Conservation (phyloP, 2,329 filamentous ascomycete species). For the Cladosporium sp. region DNA sequence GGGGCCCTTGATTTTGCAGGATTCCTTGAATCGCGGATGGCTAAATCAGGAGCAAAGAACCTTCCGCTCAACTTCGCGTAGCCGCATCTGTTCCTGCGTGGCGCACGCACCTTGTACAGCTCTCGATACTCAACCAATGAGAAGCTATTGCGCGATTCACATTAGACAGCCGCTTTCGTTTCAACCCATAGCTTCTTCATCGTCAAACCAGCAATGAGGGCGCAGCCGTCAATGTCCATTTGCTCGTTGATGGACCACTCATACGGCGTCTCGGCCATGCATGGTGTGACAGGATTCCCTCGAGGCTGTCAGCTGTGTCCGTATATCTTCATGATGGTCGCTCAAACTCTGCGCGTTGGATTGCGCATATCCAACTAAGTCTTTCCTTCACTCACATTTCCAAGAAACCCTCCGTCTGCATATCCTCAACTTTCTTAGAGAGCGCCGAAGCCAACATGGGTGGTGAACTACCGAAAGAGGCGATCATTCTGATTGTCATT, state of each 20-base stretch:
- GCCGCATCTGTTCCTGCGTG: not conserved
- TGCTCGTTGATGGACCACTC: conserved; percentile 15
- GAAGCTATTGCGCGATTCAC: not conserved
- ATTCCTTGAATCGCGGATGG: conserved; percentile 1
- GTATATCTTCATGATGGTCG: not conserved
- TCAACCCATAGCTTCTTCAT: not conserved
- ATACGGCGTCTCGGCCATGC: not conserved
- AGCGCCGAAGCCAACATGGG: not conserved
- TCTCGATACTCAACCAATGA: conserved; percentile 14
- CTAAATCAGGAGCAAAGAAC: conserved; percentile 8
- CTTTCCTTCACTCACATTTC: not conserved
- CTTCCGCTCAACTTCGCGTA: not conserved
- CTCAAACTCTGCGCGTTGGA: not conserved
- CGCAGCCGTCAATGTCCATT: conserved; percentile 3
- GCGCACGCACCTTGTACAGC: not conserved
- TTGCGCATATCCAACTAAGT: not conserved
- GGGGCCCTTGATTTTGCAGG: not conserved
- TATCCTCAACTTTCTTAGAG: not conserved
- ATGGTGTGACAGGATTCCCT: not conserved
- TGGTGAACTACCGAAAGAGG: not conserved
- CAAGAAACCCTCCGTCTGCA: not conserved
- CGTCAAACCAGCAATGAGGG: not conserved
- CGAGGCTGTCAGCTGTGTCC: not conserved
- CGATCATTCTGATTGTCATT: conserved; percentile 13
- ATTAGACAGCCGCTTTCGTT: not conserved